Evolutionary conservation across 2,329 filamentous ascomycete species (phyloP).

Genomic region (Chalaropsis ovoidea): DNA sequence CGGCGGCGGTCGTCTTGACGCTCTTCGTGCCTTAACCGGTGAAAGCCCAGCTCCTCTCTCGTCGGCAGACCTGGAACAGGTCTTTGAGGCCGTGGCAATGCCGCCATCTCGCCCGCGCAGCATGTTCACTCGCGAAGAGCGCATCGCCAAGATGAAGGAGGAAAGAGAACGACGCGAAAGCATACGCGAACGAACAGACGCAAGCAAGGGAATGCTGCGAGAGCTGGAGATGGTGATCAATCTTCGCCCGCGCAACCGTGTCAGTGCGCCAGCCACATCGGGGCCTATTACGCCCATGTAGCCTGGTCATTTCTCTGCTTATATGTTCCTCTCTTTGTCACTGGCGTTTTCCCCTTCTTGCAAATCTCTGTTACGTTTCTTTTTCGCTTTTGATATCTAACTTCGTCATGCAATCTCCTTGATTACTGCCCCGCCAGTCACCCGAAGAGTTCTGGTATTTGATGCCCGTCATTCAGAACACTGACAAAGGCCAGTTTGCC

Average conservation of each 20-base stretch:
- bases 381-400: neutral
- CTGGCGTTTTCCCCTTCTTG: neutral
- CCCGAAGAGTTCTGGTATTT: neutral
- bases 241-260: slow-evolving; percentile 37
- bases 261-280: slow-evolving; percentile 30
- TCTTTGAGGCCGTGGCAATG: slow-evolving; percentile 84
- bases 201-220: slow-evolving; percentile 78
- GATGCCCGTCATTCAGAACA: neutral
- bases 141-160: slow-evolving; percentile 77
- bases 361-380: neutral
- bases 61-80: slow-evolving; percentile 53
- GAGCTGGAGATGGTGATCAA: slow-evolving; percentile 86
- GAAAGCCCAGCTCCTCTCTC: slow-evolving; percentile 46
- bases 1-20: slow-evolving; percentile 41
- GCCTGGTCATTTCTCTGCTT: neutral
- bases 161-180: slow-evolving; percentile 67
- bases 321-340: neutral
- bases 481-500: neutral
- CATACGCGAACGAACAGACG: slow-evolving; percentile 63
- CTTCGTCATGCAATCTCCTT: neutral
- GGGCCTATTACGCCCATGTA: slow-evolving; percentile 24
- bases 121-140: slow-evolving; percentile 70
- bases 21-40: slow-evolving; percentile 68
- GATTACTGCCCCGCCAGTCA: neutral
- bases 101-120: slow-evolving; percentile 58